Percentiles rank a stretch among this genome's conserved stretches.
phyloP scores from a whole-genome alignment of 805 yeast genomes.

The Candida broadrunensis region DNA sequence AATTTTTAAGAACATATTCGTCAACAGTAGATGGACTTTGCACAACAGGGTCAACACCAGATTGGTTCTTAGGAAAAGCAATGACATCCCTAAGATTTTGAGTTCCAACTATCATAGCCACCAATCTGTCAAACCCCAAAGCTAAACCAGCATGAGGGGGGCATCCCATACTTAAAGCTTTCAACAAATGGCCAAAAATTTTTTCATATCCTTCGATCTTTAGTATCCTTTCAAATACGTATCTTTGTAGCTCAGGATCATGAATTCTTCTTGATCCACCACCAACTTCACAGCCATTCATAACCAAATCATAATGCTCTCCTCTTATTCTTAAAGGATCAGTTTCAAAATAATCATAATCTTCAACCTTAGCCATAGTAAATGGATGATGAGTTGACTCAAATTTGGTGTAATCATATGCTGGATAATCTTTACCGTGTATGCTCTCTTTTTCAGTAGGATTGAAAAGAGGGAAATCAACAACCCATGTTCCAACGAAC shows the following conservation, averaged over 20 bases:
- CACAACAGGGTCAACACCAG: slow-evolving; percentile 86
- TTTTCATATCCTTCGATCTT: slow-evolving; percentile 54
- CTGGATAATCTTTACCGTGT: slow-evolving; percentile 52
- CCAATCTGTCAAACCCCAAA: slow-evolving; percentile 87
- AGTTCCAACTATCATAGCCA: slow-evolving; percentile 84
- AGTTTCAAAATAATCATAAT: slow-evolving; percentile 51
- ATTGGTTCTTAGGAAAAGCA: slow-evolving; percentile 91
- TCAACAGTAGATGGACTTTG: slow-evolving; percentile 74
- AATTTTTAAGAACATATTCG: slow-evolving; percentile 48
- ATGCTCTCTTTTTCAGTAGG: slow-evolving; percentile 51
- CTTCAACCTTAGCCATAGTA: slow-evolving; percentile 81
- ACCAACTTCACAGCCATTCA: slow-evolving; percentile 94
- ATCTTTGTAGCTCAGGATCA: slow-evolving; percentile 74
- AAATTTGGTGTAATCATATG: slow-evolving; percentile 45
- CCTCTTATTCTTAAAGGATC: slow-evolving; percentile 72
- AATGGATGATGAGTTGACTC: slow-evolving; percentile 95
- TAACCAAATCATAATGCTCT: slow-evolving; percentile 89
- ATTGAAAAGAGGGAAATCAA: slow-evolving; percentile 88
- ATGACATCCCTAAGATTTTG: slow-evolving; percentile 85
- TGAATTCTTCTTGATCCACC: slow-evolving; percentile 97
- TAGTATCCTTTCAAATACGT: slow-evolving; percentile 63
- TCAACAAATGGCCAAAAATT: slow-evolving; percentile 81
- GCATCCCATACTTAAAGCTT: slow-evolving; percentile 84
- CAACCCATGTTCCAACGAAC: slow-evolving; percentile 78
- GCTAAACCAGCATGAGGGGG: slow-evolving; percentile 99